Percentiles rank a stretch among this genome's conserved stretches.
phyloP scores from a whole-genome alignment of 1,284 basidiomycete species.

The Tilletia caries region DNA sequence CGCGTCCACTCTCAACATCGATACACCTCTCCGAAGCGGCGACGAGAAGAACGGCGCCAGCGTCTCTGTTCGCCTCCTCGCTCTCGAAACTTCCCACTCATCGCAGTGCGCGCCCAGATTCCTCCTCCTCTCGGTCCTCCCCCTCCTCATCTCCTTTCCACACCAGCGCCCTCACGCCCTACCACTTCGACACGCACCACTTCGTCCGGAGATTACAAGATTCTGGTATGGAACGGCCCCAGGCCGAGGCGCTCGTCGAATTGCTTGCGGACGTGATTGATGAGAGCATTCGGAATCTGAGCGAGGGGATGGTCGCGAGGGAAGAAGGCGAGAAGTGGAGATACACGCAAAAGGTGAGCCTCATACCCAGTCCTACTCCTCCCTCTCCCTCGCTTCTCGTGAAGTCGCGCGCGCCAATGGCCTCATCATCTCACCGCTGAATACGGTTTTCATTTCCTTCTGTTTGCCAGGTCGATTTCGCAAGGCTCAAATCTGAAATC shows the following conservation, averaged over 20 bases:
- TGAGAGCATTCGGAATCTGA: conserved; percentile 47
- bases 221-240: conserved; percentile 45
- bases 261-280: conserved; percentile 48
- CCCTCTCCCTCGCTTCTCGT: neutral
- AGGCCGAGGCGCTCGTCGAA: conserved; percentile 48
- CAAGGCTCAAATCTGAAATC: conserved; percentile 90
- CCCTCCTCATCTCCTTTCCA: neutral
- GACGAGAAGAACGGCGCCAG: no score
- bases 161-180: neutral
- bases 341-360: conserved; percentile 47
- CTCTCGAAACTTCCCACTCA: no score
- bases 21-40: no score
- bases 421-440: no score
- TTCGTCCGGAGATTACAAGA: conserved; percentile 49
- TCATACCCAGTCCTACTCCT: neutral
- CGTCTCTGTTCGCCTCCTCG: no score
- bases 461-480: conserved; percentile 80
- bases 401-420: neutral
- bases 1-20: no score
- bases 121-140: no score
- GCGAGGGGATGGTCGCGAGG: conserved; percentile 44
- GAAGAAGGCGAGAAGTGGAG: conserved; percentile 49
- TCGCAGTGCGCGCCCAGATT: no score
- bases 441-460: no score
- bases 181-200: conserved; percentile 46